phyloP scores from a whole-genome alignment of 192 early-diverging fungal genomes.

The Backusella macrospora region DNA sequence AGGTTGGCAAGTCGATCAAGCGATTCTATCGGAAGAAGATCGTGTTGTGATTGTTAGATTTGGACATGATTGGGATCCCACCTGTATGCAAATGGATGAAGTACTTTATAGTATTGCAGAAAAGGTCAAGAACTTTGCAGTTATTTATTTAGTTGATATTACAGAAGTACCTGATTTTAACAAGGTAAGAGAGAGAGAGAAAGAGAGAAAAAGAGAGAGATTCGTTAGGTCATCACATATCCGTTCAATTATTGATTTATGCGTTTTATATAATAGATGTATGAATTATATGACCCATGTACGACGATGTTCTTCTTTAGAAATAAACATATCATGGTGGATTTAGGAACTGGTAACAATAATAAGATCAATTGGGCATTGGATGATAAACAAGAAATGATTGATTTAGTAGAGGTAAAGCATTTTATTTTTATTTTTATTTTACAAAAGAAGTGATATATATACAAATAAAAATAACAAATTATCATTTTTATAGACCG shows the following conservation, averaged over 20 bases:
- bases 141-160: slow-evolving; percentile 95
- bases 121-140: slow-evolving; percentile 98
- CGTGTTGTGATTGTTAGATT: slow-evolving; percentile 97
- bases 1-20: slow-evolving; percentile 99
- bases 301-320: slow-evolving; percentile 97
- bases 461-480: not conserved
- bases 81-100: slow-evolving; percentile 99
- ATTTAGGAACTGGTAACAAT: slow-evolving; percentile 99
- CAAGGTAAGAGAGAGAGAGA: no score
- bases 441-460: not conserved
- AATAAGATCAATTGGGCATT: slow-evolving; percentile 99
- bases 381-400: slow-evolving; percentile 94
- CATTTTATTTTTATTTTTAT: not conserved
- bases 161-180: slow-evolving; percentile 93
- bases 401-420: slow-evolving; percentile 79
- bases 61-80: slow-evolving; percentile 89
- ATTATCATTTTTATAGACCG: slow-evolving; percentile 62
- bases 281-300: slow-evolving; percentile 98
- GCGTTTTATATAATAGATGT: no score
- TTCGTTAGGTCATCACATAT: no score
- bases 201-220: not conserved
- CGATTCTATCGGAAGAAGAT: slow-evolving; percentile 97
- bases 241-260: no score
- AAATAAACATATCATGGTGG: slow-evolving; percentile 99
- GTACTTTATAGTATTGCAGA: slow-evolving; percentile 91